These are phyloP conservation scores for Rhodofomes roseus DNA, from an alignment of 1,284 basidiomycete genomes.

Conservation along the genomic window DNA sequence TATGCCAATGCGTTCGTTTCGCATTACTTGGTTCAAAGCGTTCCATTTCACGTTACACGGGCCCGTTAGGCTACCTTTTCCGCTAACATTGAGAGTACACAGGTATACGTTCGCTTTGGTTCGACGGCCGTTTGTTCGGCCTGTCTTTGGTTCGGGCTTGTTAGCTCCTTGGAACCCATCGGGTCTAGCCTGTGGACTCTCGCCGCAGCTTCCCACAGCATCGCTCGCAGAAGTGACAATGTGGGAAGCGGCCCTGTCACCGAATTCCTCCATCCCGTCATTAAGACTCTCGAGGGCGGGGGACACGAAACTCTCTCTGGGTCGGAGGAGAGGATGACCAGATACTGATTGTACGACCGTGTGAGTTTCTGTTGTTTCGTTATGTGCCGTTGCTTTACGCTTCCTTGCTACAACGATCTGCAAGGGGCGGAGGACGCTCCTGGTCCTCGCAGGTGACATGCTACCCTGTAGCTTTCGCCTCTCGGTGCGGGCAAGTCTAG, in stretches of 20 bases:
- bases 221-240: too few relatives aligned
- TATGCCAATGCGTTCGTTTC: neutral
- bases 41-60: neutral
- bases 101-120: neutral
- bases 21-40: neutral
- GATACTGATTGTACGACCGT: too few relatives aligned
- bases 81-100: neutral
- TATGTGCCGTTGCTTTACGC: neutral
- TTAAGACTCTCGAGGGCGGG: neutral
- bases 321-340: too few relatives aligned
- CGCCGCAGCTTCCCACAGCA: too few relatives aligned
- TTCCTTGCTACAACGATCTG: neutral
- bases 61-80: neutral
- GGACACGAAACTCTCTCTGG: neutral
- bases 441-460: neutral
- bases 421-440: neutral
- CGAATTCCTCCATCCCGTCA: too few relatives aligned
- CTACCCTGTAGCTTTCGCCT: neutral
- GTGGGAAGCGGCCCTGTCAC: too few relatives aligned
- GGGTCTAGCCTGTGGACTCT: too few relatives aligned
- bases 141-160: neutral
- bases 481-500: neutral
- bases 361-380: neutral
- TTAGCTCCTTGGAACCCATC: too few relatives aligned
- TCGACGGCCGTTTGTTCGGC: neutral